Conservation (phyloP, 345 rosid species). For the Anastatica hierochuntica region DNA sequence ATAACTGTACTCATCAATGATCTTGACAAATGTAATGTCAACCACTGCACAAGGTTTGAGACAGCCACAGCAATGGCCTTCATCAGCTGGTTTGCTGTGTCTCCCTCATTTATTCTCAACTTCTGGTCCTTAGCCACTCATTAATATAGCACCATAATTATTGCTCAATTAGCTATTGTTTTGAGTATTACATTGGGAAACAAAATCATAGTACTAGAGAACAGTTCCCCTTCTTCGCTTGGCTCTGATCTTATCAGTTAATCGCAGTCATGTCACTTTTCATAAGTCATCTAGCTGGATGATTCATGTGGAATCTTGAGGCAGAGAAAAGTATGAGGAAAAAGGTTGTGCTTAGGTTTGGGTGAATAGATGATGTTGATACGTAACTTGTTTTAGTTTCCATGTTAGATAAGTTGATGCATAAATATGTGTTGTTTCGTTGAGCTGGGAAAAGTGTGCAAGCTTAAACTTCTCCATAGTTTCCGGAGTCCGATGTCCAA, state of each 20-base stretch:
- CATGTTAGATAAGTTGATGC: too few species aligned
- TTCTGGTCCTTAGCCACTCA: slow-evolving; percentile 70
- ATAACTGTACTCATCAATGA: slow-evolving; percentile 59
- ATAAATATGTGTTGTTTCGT: too few species aligned
- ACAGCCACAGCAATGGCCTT: slow-evolving; percentile 72
- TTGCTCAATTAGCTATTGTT: background rate
- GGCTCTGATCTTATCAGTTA: background rate
- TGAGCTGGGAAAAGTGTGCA: too few species aligned
- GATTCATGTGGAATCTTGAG: too few species aligned
- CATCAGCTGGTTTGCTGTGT: slow-evolving; percentile 55
- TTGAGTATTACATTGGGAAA: too few species aligned
- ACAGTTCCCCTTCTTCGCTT: background rate
- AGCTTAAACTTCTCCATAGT: too few species aligned
- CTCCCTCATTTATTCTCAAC: slow-evolving; percentile 58
- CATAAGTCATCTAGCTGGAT: background rate
- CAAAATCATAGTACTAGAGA: background rate
- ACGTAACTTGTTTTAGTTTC: too few species aligned
- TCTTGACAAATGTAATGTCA: slow-evolving; percentile 35
- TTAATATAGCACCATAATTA: slow-evolving; percentile 12
- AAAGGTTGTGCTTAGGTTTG: too few species aligned
- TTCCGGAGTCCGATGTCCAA: too few species aligned
- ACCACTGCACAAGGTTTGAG: slow-evolving; percentile 56
- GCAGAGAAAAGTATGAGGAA: too few species aligned
- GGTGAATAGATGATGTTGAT: too few species aligned
- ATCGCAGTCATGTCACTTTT: background rate